Conservation (phyloP, 192 early-diverging fungal genomes). For the Backusella mclennaniae region DNA sequence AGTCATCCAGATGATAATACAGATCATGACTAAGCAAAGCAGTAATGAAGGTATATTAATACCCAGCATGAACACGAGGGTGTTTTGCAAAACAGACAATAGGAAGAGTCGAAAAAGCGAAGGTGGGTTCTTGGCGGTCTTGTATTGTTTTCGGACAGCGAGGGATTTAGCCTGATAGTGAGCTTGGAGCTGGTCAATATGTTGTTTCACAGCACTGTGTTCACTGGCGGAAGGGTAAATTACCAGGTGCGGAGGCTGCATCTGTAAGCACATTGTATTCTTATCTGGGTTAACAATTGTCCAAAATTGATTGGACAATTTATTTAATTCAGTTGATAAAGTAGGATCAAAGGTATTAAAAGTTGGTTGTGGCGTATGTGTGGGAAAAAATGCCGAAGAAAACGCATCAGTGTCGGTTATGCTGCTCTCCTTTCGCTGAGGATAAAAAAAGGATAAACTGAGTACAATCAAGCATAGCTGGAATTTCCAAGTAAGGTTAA, state of each 20-base stretch:
- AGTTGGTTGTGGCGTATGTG: background rate
- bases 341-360: background rate
- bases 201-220: background rate
- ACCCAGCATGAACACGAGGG: background rate
- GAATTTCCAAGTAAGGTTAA: background rate
- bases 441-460: background rate
- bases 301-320: conserved; percentile 11
- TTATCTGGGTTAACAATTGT: conserved; percentile 8
- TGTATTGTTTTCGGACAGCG: background rate
- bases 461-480: conserved; percentile 17
- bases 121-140: background rate
- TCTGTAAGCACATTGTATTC: background rate
- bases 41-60: conserved; percentile 33
- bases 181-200: background rate
- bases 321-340: conserved; percentile 7
- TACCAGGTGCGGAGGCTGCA: background rate
- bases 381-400: background rate
- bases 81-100: background rate
- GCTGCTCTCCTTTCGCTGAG: background rate
- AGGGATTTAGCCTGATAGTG: background rate
- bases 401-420: too few relatives aligned
- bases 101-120: conserved; percentile 12
- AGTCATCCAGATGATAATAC: conserved; percentile 28
- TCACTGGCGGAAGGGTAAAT: background rate
- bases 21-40: conserved; percentile 21